A percentile compares a stretch with the other conserved stretches of the same genome.
phyloP scores from a whole-genome alignment of 2,329 filamentous ascomycete species.

The Mariannaea elegans region DNA sequence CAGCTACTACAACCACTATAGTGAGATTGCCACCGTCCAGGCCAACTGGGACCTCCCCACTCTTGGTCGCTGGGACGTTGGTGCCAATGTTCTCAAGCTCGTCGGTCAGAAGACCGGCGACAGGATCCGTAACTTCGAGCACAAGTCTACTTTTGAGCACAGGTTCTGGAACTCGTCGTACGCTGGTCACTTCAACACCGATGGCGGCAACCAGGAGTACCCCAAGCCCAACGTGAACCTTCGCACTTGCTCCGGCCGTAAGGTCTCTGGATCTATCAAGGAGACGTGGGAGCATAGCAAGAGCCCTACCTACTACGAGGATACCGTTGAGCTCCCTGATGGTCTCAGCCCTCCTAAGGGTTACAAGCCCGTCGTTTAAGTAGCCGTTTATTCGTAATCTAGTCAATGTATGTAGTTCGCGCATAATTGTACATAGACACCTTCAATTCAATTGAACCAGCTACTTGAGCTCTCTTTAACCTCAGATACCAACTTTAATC shows the following conservation, averaged over 20 bases:
- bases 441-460: background rate
- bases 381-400: background rate
- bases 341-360: slow-evolving; percentile 54
- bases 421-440: slow-evolving; percentile 8
- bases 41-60: slow-evolving; percentile 77
- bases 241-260: slow-evolving; percentile 41
- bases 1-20: slow-evolving; percentile 79
- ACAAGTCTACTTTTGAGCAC: slow-evolving; percentile 46
- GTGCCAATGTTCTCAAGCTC: slow-evolving; percentile 72
- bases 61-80: slow-evolving; percentile 76
- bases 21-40: slow-evolving; percentile 69
- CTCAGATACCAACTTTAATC: background rate
- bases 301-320: slow-evolving; percentile 53
- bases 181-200: slow-evolving; percentile 56
- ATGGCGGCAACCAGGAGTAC: slow-evolving; percentile 46
- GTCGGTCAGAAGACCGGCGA: slow-evolving; percentile 71
- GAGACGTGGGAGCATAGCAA: slow-evolving; percentile 49
- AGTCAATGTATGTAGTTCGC: background rate
- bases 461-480: background rate
- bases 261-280: slow-evolving; percentile 50
- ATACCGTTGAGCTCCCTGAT: slow-evolving; percentile 51
- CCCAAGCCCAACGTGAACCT: slow-evolving; percentile 52
- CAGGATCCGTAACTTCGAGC: slow-evolving; percentile 50
- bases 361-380: slow-evolving; percentile 41
- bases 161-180: slow-evolving; percentile 64